Evolutionary conservation across 1,284 basidiomycete genomes (phyloP), one percentile per base, ranked within the genome.

Genomic region (Takashimella tepidaria): DNA sequence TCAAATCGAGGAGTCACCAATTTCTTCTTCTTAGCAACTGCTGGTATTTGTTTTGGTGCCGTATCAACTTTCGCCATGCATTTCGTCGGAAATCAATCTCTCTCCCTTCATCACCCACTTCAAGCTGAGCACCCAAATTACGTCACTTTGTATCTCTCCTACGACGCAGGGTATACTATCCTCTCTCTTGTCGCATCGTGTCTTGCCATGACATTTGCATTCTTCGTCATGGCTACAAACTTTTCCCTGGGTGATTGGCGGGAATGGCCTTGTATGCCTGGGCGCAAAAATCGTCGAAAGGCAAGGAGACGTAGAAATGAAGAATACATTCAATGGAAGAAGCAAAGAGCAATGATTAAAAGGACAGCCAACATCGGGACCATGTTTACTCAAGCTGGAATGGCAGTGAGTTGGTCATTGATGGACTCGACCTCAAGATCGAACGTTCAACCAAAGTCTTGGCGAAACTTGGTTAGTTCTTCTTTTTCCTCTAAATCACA

Each of bases 51-150:
- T 37, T 78, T 78, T 50, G 77, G 77, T 10, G 67, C 70, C 4
- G 76, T 78, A 3, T 76, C 76, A 20, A 76, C 76, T 6, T 78
- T 77, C 50, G 70, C 70, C 50, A 75, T 76, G 74, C 74, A 76
- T 57, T 77, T 77, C 58, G 63, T 78, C 59, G 77, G 77, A 51
- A 78, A 78, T 67, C 75, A 77, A 53, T 64, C 75, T 5, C 63
- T 78, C 8, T 67, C 70, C 0, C 66, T 78, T 1, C 67, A 70
- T 42, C 67, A 72, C 49, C 72, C 75, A 2, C 52, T 59, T 19
- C 53, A 65, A 25, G 11, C 23, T 2, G 48, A 51, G n/a, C 46
- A 54, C 20, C 51, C 57, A 3, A 43, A 50, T 21, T 65, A 64
- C 43, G 60, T 57, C 4, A 47, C 66, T 1, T 52, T 76, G 0